Conservation (phyloP, 192 early-diverging fungal species). For the Gaertneriomyces semiglobifer region DNA sequence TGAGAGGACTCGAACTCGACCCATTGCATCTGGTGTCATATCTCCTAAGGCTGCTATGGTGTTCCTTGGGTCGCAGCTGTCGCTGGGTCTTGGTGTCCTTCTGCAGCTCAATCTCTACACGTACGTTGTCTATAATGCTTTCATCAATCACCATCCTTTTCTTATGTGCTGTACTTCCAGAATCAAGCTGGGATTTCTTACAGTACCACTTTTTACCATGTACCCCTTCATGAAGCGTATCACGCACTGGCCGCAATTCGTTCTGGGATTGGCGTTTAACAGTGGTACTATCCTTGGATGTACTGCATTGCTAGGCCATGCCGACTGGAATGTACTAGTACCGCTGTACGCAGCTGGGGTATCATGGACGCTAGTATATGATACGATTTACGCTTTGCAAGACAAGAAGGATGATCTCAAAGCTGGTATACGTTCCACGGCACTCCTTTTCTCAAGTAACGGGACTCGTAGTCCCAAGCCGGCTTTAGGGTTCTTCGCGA, state of each 20-base stretch:
- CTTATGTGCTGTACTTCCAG: slow-evolving; percentile 76
- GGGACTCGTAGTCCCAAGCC: slow-evolving; percentile 38
- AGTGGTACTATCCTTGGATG: slow-evolving; percentile 90
- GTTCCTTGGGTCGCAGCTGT: slow-evolving; percentile 77
- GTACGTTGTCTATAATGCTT: slow-evolving; percentile 28
- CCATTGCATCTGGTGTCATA: slow-evolving; percentile 76
- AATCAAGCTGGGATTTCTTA: too few relatives aligned
- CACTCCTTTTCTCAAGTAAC: slow-evolving; percentile 75
- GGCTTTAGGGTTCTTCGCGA: slow-evolving; percentile 71
- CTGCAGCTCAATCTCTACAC: slow-evolving; percentile 88
- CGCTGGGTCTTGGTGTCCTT: slow-evolving; percentile 76
- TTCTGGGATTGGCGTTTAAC: slow-evolving; percentile 88
- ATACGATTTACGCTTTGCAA: slow-evolving; percentile 96
- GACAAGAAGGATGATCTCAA: slow-evolving; percentile 88
- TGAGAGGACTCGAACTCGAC: slow-evolving; percentile 74
- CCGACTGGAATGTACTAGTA: slow-evolving; percentile 66
- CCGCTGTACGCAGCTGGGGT: slow-evolving; percentile 84
- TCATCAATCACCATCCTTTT: slow-evolving; percentile 54
- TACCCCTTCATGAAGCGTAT: slow-evolving; percentile 96
- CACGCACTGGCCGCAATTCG: slow-evolving; percentile 91
- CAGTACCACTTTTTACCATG: slow-evolving; percentile 54
- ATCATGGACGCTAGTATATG: slow-evolving; percentile 93
- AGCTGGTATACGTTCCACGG: slow-evolving; percentile 88
- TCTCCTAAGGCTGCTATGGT: slow-evolving; percentile 63
- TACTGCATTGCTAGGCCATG: slow-evolving; percentile 64